Conservation (phyloP, 2,329 filamentous ascomycete species). For the Cordyceps fumosorosea region DNA sequence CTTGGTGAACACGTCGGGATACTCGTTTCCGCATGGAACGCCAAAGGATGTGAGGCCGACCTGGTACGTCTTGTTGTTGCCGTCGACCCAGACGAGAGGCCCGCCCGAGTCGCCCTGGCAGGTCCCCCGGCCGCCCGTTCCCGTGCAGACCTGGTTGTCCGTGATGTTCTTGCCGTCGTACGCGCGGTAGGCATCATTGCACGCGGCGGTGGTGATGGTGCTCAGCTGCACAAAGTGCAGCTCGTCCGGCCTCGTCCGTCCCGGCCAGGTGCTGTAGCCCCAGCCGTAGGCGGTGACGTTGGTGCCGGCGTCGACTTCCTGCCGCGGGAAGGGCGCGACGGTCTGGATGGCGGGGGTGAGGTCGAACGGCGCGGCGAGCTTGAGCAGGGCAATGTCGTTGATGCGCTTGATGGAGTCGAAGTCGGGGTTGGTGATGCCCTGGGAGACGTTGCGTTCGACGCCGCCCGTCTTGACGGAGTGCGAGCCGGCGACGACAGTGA, state of each 20-base stretch:
- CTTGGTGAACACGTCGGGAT: slow-evolving; percentile 4
- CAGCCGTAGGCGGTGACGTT: slow-evolving; percentile 9
- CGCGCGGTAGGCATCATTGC: neutral
- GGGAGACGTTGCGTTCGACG: neutral
- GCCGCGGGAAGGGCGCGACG: neutral
- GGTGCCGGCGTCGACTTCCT: neutral
- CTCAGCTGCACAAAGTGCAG: neutral
- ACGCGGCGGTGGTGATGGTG: neutral
- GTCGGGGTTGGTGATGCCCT: neutral
- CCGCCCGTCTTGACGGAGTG: neutral
- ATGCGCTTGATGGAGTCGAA: neutral
- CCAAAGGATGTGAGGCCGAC: slow-evolving; percentile 3
- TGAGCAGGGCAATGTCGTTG: slow-evolving; percentile 1
- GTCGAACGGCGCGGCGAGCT: neutral
- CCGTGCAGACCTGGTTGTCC: neutral
- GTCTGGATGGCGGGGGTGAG: neutral
- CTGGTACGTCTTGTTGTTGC: neutral
- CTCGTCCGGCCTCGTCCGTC: neutral
- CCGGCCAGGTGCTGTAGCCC: slow-evolving; percentile 4
- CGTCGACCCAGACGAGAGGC: neutral
- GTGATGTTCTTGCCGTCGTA: neutral
- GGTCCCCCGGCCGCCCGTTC: neutral
- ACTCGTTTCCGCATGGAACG: neutral
- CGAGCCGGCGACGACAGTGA: slow-evolving; percentile 1
- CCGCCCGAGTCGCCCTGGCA: slow-evolving; percentile 8